These are phyloP conservation scores for Coprinopsis strossmayeri DNA, from an alignment of 768 basidiomycete genomes.

Conservation along the genomic window DNA sequence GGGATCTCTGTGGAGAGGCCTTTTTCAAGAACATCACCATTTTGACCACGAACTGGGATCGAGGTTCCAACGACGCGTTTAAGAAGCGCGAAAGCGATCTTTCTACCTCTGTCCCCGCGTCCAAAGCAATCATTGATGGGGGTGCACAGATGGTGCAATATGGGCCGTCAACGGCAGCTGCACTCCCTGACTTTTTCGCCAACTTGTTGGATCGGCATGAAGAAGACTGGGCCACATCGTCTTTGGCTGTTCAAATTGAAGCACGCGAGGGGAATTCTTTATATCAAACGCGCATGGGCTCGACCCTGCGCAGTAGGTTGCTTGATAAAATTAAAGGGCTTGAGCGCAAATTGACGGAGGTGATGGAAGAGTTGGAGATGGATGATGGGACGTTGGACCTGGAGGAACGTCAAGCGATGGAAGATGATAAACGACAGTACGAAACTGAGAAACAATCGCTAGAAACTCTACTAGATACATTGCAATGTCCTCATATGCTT, in stretches of 20 bases:
- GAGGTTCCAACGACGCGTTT: not conserved
- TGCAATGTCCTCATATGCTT: no score
- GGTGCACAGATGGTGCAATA: not conserved
- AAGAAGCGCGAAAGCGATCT: not conserved
- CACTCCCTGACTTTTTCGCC: not conserved
- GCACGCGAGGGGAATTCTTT: not conserved
- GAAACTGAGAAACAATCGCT: not conserved
- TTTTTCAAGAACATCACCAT: not conserved
- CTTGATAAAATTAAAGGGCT: not conserved
- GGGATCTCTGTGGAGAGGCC: not conserved
- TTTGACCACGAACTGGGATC: slow-evolving; percentile 1
- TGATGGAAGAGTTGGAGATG: not conserved
- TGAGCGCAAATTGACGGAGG: not conserved
- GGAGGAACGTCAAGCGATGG: not conserved
- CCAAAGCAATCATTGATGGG: not conserved
- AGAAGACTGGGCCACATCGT: not conserved
- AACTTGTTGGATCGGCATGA: not conserved
- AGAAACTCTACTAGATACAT: not conserved
- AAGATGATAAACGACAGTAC: not conserved
- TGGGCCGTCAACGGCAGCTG: not conserved
- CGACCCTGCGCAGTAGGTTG: not conserved
- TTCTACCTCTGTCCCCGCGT: not conserved
- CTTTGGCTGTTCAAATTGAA: not conserved
- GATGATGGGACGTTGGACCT: not conserved
- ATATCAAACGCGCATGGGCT: not conserved